These are phyloP conservation scores for Rhodomyrtus tomentosa DNA, from an alignment of 345 rosid genomes.

Conservation along the genomic window DNA sequence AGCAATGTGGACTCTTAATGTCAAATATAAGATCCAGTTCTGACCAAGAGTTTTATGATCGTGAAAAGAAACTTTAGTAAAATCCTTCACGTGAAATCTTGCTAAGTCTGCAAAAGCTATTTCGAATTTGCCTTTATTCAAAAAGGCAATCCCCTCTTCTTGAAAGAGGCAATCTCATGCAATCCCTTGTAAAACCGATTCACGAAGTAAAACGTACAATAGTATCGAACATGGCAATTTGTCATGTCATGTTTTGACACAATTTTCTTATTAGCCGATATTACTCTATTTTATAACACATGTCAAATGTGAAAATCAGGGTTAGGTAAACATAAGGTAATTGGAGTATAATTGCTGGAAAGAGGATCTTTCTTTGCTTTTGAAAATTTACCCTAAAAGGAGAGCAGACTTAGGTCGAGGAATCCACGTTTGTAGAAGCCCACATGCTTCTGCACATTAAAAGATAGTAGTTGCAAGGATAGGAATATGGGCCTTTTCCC, in stretches of 20 bases:
- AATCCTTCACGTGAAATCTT: neutral
- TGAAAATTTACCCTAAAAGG: neutral
- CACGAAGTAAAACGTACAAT: neutral
- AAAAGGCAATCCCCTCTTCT: neutral
- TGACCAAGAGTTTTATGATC: neutral
- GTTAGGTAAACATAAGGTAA: neutral
- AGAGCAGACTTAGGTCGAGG: slow-evolving; percentile 7
- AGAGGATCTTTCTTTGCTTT: neutral
- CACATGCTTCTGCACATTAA: slow-evolving; percentile 39
- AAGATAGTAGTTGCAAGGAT: slow-evolving; percentile 20
- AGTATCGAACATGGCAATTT: neutral
- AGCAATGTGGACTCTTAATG: too few species aligned
- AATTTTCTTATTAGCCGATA: neutral
- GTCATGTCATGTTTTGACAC: neutral
- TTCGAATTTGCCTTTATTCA: neutral
- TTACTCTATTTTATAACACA: neutral
- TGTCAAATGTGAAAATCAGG: neutral
- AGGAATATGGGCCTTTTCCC: slow-evolving; percentile 26
- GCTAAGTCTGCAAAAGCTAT: neutral
- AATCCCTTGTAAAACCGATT: neutral
- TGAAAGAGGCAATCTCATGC: neutral
- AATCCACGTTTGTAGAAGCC: slow-evolving; percentile 22
- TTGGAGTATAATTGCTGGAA: neutral
- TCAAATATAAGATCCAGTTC: neutral
- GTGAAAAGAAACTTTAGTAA: neutral